A percentile compares a stretch with the other conserved stretches of the same genome.
Evolutionary conservation across 2,329 filamentous ascomycete species (phyloP).

Genomic region (Aspergillus glaucus): DNA sequence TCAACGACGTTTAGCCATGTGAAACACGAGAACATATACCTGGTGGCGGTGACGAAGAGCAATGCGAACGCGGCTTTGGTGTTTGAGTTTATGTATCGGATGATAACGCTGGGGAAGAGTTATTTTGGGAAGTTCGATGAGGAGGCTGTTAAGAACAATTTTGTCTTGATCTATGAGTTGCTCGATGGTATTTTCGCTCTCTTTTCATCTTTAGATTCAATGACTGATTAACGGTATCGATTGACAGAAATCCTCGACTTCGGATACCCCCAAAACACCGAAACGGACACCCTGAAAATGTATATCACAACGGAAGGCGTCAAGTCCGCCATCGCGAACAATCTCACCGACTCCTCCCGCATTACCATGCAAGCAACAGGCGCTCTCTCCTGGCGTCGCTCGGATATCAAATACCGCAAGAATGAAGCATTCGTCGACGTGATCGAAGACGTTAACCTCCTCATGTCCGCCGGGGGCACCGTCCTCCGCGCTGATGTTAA

Average conservation of each 20-base stretch:
- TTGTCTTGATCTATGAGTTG: slow-evolving; percentile 95
- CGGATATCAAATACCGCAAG: slow-evolving; percentile 98
- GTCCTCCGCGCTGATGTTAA: slow-evolving; percentile 94
- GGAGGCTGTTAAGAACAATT: slow-evolving; percentile 99
- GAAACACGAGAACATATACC: slow-evolving; percentile 98
- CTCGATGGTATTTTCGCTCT: slow-evolving; percentile 62
- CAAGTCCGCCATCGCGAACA: slow-evolving; percentile 68
- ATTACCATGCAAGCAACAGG: slow-evolving; percentile 99
- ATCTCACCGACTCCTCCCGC: slow-evolving; percentile 79
- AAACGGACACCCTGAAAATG: slow-evolving; percentile 98
- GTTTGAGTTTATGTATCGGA: slow-evolving; percentile 93
- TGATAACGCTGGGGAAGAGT: slow-evolving; percentile 82
- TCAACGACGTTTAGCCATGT: slow-evolving; percentile 99
- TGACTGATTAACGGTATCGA: neutral
- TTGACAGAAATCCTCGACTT: slow-evolving; percentile 89
- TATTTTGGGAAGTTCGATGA: slow-evolving; percentile 99
- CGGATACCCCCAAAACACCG: slow-evolving; percentile 97
- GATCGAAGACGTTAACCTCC: slow-evolving; percentile 96
- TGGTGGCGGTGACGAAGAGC: slow-evolving; percentile 96
- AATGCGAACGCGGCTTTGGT: slow-evolving; percentile 98
- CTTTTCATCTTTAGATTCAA: neutral
- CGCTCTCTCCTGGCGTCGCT: slow-evolving; percentile 90
- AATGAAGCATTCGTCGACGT: slow-evolving; percentile 99
- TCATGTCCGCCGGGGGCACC: slow-evolving; percentile 97
- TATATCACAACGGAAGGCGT: slow-evolving; percentile 99